Percentiles rank a stretch among this genome's conserved stretches.
Conservation (phyloP, 257 asterid species). For the Solanum medicagineum region DNA sequence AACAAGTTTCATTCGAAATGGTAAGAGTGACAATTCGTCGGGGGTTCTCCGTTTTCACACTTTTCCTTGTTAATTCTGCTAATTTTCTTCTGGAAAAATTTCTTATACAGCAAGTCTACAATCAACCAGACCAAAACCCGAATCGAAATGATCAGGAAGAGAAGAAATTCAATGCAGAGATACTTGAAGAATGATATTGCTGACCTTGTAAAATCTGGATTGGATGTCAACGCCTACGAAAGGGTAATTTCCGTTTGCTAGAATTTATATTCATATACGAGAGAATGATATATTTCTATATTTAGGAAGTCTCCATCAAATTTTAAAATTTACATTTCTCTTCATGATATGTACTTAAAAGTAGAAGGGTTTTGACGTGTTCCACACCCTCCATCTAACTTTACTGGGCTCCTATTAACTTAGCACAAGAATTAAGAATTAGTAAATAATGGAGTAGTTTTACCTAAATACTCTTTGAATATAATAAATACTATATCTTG, state of each 20-base stretch:
- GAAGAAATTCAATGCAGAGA: conserved; percentile 66
- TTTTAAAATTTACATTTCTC: neutral
- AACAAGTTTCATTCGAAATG: conserved; percentile 62
- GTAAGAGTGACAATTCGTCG: conserved; percentile 14
- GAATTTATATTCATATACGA: neutral
- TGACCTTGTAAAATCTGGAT: conserved; percentile 54
- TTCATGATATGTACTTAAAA: neutral
- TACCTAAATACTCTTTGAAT: too few relatives aligned
- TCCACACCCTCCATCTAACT: neutral
- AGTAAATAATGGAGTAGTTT: too few relatives aligned
- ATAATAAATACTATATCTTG: too few relatives aligned
- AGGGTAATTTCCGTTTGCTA: conserved; percentile 30
- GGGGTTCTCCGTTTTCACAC: neutral
- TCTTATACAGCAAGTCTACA: conserved; percentile 50
- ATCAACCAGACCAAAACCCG: conserved; percentile 41
- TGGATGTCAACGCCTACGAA: conserved; percentile 50
- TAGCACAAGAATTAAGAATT: too few relatives aligned
- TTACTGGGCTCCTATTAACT: too few relatives aligned
- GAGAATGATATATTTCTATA: neutral
- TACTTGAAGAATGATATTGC: conserved; percentile 62
- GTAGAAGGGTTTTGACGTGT: neutral
- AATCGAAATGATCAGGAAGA: conserved; percentile 48
- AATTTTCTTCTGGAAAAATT: neutral
- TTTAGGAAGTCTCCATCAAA: neutral
- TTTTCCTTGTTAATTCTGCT: neutral